These are phyloP conservation scores for Xerocomus spinulosus DNA, from an alignment of 768 basidiomycete genomes.

Conservation along the genomic window DNA sequence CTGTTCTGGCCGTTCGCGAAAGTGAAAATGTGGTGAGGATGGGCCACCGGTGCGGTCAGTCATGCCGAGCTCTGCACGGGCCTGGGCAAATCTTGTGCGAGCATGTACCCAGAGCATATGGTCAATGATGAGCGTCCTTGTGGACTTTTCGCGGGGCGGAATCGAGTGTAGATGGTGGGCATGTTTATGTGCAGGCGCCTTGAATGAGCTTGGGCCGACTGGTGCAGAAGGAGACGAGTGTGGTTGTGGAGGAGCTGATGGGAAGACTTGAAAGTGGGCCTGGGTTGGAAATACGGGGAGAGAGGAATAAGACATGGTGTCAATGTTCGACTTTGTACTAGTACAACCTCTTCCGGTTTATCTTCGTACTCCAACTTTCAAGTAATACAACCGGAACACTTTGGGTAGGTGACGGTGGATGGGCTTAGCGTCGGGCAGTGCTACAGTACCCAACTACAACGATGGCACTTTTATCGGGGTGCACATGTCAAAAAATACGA, in stretches of 20 bases:
- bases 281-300: conserved; percentile 20
- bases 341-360: conserved; percentile 16
- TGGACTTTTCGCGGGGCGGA: conserved; percentile 85
- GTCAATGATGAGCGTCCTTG: conserved; percentile 81
- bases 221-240: conserved; percentile 16
- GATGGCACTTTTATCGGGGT: no score
- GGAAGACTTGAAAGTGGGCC: conserved; percentile 17
- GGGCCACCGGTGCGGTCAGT: conserved; percentile 73
- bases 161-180: conserved; percentile 86
- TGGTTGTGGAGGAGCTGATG: conserved; percentile 5
- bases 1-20: conserved; percentile 67
- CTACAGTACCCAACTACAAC: no score
- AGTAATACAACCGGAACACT: conserved; percentile 3
- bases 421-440: no score
- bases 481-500: no score
- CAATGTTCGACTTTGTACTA: conserved; percentile 1
- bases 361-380: conserved; percentile 12
- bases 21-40: conserved; percentile 52
- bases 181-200: conserved; percentile 79
- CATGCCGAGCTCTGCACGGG: conserved; percentile 82
- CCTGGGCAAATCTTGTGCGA: conserved; percentile 76
- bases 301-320: conserved; percentile 30
- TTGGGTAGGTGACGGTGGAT: neutral
- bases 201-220: conserved; percentile 37
- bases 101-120: conserved; percentile 85